phyloP scores from a whole-genome alignment of 805 yeast species.

The Jamesozyma hellenica region DNA sequence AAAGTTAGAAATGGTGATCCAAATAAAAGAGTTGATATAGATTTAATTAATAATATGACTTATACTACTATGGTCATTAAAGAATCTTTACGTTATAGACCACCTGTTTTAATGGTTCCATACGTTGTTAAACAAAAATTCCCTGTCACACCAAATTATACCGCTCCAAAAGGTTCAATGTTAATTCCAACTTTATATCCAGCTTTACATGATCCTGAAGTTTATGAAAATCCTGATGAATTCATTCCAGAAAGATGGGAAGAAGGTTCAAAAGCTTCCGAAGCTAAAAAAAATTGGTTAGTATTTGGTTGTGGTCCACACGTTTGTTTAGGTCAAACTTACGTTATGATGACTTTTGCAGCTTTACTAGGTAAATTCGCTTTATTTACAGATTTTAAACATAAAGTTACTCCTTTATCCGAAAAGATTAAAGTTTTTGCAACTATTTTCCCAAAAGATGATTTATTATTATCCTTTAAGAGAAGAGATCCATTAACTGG shows the following conservation, averaged over 20 bases:
- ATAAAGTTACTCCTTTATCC: conserved; percentile 70
- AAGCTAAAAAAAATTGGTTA: conserved; percentile 83
- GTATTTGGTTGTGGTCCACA: conserved; percentile 98
- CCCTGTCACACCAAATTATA: conserved; percentile 73
- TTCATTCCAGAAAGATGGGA: conserved; percentile 95
- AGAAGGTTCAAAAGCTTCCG: conserved; percentile 63
- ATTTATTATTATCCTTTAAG: conserved; percentile 68
- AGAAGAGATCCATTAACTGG: conserved; percentile 45
- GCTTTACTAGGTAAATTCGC: conserved; percentile 87
- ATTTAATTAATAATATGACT: conserved; percentile 73
- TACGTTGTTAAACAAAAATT: conserved; percentile 81
- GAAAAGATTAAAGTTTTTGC: conserved; percentile 95
- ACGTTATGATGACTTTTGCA: conserved; percentile 83
- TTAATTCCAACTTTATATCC: conserved; percentile 93
- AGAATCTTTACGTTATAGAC: conserved; percentile 89
- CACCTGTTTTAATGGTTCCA: conserved; percentile 97
- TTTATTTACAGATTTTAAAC: conserved; percentile 69
- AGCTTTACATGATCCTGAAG: conserved; percentile 94
- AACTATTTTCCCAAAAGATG: conserved; percentile 96
- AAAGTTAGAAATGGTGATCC: conserved; percentile 73
- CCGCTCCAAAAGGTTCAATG: conserved; percentile 97
- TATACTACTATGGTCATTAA: conserved; percentile 86
- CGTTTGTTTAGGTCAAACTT: conserved; percentile 88
- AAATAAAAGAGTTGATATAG: conserved; percentile 47
- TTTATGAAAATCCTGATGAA: conserved; percentile 86